Base-by-base conservation (phyloP, 2,329 filamentous ascomycete genomes). In the Diaporthe batatas region DNA sequence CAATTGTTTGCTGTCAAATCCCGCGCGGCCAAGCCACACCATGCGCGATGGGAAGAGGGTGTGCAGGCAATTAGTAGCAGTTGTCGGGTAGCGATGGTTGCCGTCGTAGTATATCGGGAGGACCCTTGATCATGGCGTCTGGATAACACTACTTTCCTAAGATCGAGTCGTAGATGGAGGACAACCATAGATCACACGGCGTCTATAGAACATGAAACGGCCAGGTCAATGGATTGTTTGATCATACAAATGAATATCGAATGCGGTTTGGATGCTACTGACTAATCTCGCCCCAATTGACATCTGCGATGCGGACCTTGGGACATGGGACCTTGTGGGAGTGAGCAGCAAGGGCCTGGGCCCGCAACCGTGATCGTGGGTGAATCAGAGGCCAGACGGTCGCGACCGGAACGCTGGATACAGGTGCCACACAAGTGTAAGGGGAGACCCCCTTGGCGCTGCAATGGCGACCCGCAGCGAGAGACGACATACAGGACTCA, bases 1-100 rank as follows among this genome's bases (percentile, higher is more conserved):
- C 32, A 65, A 42, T 6, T 65, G 42, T 58, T 59, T 44, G 65
- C 51, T 72, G 70, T 65, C 57, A 70, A 64, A 10, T 14, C 58
- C 55, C 55, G 70, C 49, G 51, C 59, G 47, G 47, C 34, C 57
- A 72, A 70, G 72, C 72, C 72, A 74, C 72, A 70, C 47, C 64
- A 70, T 70, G 64, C 67, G 34, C 44, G 44, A 42, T 55, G 32
- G 23, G 25, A 49, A 67, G 57, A 68, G 71, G 70, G 55, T 49
- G 64, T 21, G 57, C 36, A 68, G 57, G 44, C 25, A 36, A 69
- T 59, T 10, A 47, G 42, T 10, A 29, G 42, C 34, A n/a, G 12
- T 29, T 18, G n/a, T 16, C 12, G 32, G 54, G 8, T 14, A 21
- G 34, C 3, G n/a, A 39, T 8, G 14, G 5, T 18, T 16, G 2